Percentiles rank a stretch among this genome's conserved stretches.
These are phyloP conservation scores for Haplosporangium sp. DNA, from an alignment of 371 early-diverging fungal species.

Conservation along the genomic window DNA sequence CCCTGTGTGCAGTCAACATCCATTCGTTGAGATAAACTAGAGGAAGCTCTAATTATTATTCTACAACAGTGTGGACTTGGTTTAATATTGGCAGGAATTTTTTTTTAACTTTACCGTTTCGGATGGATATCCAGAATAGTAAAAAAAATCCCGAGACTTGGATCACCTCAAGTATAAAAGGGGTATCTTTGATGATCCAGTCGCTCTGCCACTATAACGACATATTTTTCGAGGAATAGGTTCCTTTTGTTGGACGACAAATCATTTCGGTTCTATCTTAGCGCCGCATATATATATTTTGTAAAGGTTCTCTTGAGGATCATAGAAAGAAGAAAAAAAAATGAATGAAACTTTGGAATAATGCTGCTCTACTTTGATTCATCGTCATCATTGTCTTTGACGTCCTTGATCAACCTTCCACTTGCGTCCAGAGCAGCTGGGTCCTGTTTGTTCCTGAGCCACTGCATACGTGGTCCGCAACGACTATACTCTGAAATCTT, in stretches of 20 bases:
- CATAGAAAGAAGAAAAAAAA: constrained; percentile 5
- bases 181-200: constrained; percentile 13
- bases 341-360: not conserved
- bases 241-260: not conserved
- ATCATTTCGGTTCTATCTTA: not conserved
- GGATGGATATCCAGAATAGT: not conserved
- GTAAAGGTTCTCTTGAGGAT: too few relatives aligned
- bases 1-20: constrained; percentile 45
- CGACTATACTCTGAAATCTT: constrained; percentile 67
- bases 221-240: not conserved
- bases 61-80: too few relatives aligned
- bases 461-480: constrained; percentile 81
- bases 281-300: not conserved
- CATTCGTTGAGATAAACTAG: not conserved
- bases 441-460: constrained; percentile 71
- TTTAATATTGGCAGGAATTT: not conserved
- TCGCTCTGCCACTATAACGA: not conserved
- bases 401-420: constrained; percentile 54
- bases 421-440: constrained; percentile 34
- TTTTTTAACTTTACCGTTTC: not conserved
- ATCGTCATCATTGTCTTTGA: constrained; percentile 58
- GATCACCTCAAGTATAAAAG: constrained; percentile 19
- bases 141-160: not conserved
- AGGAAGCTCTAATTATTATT: too few relatives aligned
- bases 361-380: constrained; percentile 32